Conservation (phyloP, 2,329 filamentous ascomycete genomes). For the Parasarocladium wereldwijsianum region DNA sequence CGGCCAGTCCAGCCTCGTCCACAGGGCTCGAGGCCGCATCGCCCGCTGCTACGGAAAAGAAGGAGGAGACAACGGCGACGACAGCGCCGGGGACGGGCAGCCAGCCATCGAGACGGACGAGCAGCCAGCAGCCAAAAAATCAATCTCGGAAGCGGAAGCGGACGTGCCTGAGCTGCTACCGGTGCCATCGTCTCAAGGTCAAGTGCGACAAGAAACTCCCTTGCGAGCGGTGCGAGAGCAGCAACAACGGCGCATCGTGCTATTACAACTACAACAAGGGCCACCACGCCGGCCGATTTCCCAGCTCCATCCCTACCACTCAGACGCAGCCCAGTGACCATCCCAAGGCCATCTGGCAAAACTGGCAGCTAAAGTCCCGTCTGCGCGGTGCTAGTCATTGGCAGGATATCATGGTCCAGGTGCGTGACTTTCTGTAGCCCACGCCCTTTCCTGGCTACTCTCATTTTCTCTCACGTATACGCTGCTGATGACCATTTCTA, state of each 20-base stretch:
- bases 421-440: conserved; percentile 9
- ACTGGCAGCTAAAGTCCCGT: conserved; percentile 19
- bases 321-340: conserved; percentile 8
- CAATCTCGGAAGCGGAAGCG: conserved; percentile 20
- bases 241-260: conserved; percentile 19
- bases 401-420: conserved; percentile 21
- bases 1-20: conserved; percentile 5
- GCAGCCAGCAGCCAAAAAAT: background rate
- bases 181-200: conserved; percentile 22
- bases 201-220: conserved; percentile 23
- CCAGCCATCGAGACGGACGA: background rate
- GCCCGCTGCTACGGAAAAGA: conserved; percentile 1
- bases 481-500: too few relatives aligned
- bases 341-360: conserved; percentile 14
- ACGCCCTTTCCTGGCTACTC: too few relatives aligned
- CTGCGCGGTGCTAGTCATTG: conserved; percentile 21
- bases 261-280: conserved; percentile 23
- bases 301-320: conserved; percentile 12
- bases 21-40: conserved; percentile 4
- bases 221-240: conserved; percentile 18
- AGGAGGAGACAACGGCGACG: background rate
- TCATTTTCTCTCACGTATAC: too few relatives aligned
- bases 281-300: conserved; percentile 19
- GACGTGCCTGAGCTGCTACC: conserved; percentile 19
- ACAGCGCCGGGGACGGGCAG: background rate